Conservation (phyloP, 164 flowering plant species). For the Hamamelis virginiana region DNA sequence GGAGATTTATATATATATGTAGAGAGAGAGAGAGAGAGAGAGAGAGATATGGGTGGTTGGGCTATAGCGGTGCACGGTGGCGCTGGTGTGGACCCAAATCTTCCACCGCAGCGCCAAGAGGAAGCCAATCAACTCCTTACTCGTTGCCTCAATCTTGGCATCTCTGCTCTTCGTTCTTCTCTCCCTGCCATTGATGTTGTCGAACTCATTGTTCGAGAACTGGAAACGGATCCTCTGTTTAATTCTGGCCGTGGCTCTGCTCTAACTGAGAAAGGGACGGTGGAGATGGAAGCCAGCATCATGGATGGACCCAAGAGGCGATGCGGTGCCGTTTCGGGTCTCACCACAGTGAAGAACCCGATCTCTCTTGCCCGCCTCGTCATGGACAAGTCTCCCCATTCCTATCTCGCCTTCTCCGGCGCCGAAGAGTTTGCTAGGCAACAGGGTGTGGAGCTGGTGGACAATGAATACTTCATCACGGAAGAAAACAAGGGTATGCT, state of each 20-base stretch:
- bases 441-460: constrained; percentile 85
- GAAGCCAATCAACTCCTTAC: constrained; percentile 74
- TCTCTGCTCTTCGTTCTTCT: constrained; percentile 72
- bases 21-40: constrained; percentile 6
- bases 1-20: too few relatives aligned
- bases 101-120: constrained; percentile 72
- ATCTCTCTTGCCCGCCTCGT: constrained; percentile 92
- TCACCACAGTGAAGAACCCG: constrained; percentile 90
- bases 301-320: constrained; percentile 82
- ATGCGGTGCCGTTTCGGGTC: constrained; percentile 94
- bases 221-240: constrained; percentile 86
- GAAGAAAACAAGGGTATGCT: constrained; percentile 80
- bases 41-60: constrained; percentile 67
- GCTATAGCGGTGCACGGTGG: constrained; percentile 99
- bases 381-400: constrained; percentile 97
- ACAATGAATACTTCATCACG: constrained; percentile 74
- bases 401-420: constrained; percentile 89
- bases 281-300: constrained; percentile 98
- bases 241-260: constrained; percentile 98
- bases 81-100: constrained; percentile 94
- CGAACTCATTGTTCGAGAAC: constrained; percentile 86
- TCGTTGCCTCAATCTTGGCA: constrained; percentile 79
- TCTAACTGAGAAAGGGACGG: constrained; percentile 82
- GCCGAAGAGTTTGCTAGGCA: constrained; percentile 85
- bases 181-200: constrained; percentile 86